Conservation (phyloP, 176 grass and related monocot genomes). For the Oryza nivara region DNA sequence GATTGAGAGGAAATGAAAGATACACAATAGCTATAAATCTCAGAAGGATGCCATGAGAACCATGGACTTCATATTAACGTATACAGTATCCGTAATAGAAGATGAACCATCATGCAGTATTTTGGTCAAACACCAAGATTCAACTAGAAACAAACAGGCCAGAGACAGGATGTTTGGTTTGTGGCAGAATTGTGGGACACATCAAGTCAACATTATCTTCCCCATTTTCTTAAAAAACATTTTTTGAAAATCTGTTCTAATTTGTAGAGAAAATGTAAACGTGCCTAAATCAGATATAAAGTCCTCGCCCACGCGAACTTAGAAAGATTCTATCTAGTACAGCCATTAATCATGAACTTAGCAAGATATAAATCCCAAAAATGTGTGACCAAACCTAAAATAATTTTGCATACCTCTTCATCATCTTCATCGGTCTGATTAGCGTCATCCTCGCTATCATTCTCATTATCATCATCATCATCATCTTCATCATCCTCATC, state of each 20-base stretch:
- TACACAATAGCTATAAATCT: constrained; percentile 8
- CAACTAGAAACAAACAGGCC: neutral
- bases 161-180: neutral
- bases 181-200: neutral
- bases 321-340: neutral
- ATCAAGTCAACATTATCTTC: constrained; percentile 7
- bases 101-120: neutral
- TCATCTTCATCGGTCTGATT: constrained; percentile 75
- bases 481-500: constrained; percentile 76
- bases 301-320: neutral
- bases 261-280: neutral
- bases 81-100: neutral
- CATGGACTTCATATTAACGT: neutral
- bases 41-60: neutral
- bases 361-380: neutral
- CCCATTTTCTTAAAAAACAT: neutral
- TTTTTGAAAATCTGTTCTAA: constrained; percentile 4
- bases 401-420: constrained; percentile 45
- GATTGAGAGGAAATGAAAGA: constrained; percentile 1
- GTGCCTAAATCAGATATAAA: constrained; percentile 14
- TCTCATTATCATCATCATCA: constrained; percentile 60
- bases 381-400: neutral
- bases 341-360: constrained; percentile 1
- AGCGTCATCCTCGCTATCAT: constrained; percentile 53
- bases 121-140: constrained; percentile 2